Evolutionary conservation across 2,329 filamentous ascomycete genomes (phyloP).

Genomic region (Diaporthe sp.): DNA sequence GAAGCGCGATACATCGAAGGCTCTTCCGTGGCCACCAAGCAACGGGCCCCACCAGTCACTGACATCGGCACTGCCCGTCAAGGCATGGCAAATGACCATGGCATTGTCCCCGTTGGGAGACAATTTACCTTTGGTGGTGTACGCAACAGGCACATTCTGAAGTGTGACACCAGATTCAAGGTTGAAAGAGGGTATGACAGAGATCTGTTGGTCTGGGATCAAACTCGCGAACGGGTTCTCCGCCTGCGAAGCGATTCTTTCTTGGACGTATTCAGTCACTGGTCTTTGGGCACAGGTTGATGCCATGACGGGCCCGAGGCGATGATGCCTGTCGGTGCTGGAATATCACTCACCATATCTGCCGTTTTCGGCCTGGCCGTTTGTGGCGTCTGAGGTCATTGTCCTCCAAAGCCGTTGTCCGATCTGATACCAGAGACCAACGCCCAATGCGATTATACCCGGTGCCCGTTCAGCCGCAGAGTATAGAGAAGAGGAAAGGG

Average conservation of each 20-base stretch:
- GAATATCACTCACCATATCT: constrained; percentile 33
- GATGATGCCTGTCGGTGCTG: not conserved
- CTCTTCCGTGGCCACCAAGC: constrained; percentile 79
- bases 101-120: constrained; percentile 70
- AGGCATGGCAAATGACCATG: constrained; percentile 84
- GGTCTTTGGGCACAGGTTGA: constrained; percentile 47
- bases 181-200: constrained; percentile 87
- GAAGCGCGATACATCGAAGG: constrained; percentile 85
- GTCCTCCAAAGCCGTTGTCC: not conserved
- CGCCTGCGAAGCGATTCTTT: constrained; percentile 75
- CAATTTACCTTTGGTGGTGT: constrained; percentile 72
- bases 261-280: constrained; percentile 73
- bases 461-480: not conserved
- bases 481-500: not conserved
- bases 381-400: constrained; percentile 22
- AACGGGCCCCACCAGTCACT: constrained; percentile 90
- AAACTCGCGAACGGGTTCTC: constrained; percentile 92
- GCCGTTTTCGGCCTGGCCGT: constrained; percentile 25
- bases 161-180: constrained; percentile 92
- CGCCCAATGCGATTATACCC: not conserved
- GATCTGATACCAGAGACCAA: not conserved
- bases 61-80: constrained; percentile 87
- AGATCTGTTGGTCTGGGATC: constrained; percentile 89
- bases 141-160: constrained; percentile 78
- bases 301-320: not conserved